Evolutionary conservation across 2,329 filamentous ascomycete species (phyloP), one percentile per base, ranked within the genome.

Genomic region (Raffaelea deltoideospora): DNA sequence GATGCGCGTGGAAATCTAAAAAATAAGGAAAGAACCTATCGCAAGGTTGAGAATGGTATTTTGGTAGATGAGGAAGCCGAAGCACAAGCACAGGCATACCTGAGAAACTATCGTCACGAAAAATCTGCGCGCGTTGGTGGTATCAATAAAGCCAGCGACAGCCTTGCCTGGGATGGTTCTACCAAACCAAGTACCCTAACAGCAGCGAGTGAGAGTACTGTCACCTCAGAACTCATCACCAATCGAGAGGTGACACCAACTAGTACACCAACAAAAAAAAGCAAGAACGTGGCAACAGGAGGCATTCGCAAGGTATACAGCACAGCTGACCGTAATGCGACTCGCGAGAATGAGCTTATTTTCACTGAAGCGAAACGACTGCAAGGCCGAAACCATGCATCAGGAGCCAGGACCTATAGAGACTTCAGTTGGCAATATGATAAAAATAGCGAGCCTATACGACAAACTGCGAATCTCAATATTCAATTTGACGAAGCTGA

Each of bases 91-190:
- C n/a, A 31, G 47, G 63, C 73, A 33, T 79, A 90, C 41, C 72
- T 96, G 38, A 74, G 79, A 40, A 74, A 74, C 24, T 96, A 96
- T 63, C 81, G 87, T 19, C 70, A 85, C 51, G 88, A 96, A 60
- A 83, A 79, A 54, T 65, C 85, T 2, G 88, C 88, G 1, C 72
- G 81, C 35, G 86, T 96, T 2, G 88, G 88, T 26, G 88, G 88
- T 17, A 63, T 96, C 55, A 96, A 96, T 59, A 77, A 79, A 48
- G 67, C 80, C 46, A 69, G 77, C 31, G 88, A 95, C 47, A 81
- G 78, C 42, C 81, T 76, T 41, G 64, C 73, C 45, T 93, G 84
- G 68, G 82, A 92, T 52, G 83, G 82, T 31, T 72, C 65, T 11
- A 73, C 69, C 15, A 75, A 72, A 55, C 79, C 78, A 34, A 75